Conservation (phyloP, 768 basidiomycete genomes). For the Collybia mongolica region DNA sequence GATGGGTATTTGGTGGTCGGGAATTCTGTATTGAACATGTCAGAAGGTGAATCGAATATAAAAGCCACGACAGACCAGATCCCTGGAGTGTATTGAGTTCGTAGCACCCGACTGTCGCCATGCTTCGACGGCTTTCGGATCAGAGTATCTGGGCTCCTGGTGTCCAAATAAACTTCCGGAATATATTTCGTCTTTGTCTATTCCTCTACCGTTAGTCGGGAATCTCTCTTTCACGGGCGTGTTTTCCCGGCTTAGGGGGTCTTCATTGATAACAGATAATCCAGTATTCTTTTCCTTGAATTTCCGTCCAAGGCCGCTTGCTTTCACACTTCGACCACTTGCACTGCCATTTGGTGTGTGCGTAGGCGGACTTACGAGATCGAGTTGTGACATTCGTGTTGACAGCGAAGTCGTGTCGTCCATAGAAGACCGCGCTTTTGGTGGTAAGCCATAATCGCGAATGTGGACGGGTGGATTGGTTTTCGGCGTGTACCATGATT, state of each 20-base stretch:
- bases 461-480: slow-evolving; percentile 14
- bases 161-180: slow-evolving; percentile 3
- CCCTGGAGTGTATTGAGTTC: not conserved
- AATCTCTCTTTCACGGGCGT: slow-evolving; percentile 15
- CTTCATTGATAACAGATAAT: slow-evolving; percentile 39
- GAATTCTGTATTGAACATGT: no score
- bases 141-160: slow-evolving; percentile 8
- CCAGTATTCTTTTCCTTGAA: slow-evolving; percentile 24
- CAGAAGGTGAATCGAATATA: no score
- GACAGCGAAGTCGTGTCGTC: slow-evolving; percentile 21
- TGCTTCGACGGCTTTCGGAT: slow-evolving; percentile 14
- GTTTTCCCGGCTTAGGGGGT: slow-evolving; percentile 29
- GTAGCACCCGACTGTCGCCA: slow-evolving; percentile 17
- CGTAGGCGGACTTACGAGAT: slow-evolving; percentile 27
- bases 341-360: slow-evolving; percentile 13
- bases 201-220: slow-evolving; percentile 3
- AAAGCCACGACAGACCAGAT: slow-evolving; percentile 7
- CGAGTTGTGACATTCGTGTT: slow-evolving; percentile 34
- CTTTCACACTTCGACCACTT: slow-evolving; percentile 22
- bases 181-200: not conserved
- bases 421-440: slow-evolving; percentile 19
- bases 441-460: slow-evolving; percentile 17
- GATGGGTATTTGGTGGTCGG: not conserved
- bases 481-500: slow-evolving; percentile 30
- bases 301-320: slow-evolving; percentile 10